phyloP scores from a whole-genome alignment of 805 yeast genomes.

The Starmerella bombicola region DNA sequence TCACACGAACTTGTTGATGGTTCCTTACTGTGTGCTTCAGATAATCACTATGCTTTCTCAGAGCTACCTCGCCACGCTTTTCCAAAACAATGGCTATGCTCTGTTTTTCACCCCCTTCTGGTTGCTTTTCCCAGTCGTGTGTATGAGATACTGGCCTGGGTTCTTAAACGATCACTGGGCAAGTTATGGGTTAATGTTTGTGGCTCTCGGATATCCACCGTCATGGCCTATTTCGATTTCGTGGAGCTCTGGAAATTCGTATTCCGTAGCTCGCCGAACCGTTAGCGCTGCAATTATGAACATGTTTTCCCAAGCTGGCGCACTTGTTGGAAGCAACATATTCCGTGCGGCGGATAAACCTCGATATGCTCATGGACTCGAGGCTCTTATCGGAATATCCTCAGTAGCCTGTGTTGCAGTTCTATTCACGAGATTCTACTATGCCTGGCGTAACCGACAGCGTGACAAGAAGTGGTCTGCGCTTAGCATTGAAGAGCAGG shows the following conservation, averaged over 20 bases:
- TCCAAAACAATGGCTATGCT: constrained; percentile 12
- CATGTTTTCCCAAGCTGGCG: constrained; percentile 49
- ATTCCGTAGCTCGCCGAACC: constrained; percentile 50
- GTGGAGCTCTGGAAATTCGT: constrained; percentile 52
- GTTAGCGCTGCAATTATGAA: constrained; percentile 55
- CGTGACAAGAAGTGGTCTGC: constrained; percentile 40
- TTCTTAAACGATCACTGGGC: constrained; percentile 23
- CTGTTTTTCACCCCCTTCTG: constrained; percentile 17
- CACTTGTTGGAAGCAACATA: constrained; percentile 43
- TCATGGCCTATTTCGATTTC: constrained; percentile 20
- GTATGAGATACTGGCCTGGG: constrained; percentile 23
- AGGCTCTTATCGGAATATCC: constrained; percentile 23
- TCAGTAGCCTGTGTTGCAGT: constrained; percentile 17
- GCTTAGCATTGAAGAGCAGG: constrained; percentile 39
- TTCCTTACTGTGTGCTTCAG: constrained; percentile 34
- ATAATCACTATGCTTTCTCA: constrained; percentile 23
- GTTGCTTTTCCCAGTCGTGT: constrained; percentile 15
- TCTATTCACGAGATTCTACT: constrained; percentile 27
- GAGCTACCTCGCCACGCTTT: constrained; percentile 9
- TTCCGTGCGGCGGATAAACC: constrained; percentile 50
- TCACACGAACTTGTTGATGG: constrained; percentile 39
- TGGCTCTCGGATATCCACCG: constrained; percentile 25
- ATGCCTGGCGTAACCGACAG: constrained; percentile 24
- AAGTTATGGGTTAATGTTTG: constrained; percentile 24
- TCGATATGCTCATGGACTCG: constrained; percentile 46